These are phyloP conservation scores for Cochlearia excelsa DNA, from an alignment of 345 rosid species.

Conservation along the genomic window DNA sequence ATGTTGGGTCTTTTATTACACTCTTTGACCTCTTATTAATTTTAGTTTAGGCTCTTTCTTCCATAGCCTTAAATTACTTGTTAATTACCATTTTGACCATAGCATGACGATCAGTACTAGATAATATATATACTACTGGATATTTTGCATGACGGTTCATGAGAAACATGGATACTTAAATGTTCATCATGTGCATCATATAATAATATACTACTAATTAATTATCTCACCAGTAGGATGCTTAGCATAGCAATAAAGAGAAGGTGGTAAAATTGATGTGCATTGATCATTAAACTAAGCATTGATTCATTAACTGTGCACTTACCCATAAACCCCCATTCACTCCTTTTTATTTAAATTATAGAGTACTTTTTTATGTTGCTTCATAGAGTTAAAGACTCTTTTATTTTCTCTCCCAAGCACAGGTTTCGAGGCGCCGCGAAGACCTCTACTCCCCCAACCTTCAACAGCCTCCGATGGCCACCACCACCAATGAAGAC, in stretches of 20 bases:
- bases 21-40: slow-evolving; percentile 28
- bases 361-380: not conserved
- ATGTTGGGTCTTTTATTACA: slow-evolving; percentile 32
- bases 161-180: slow-evolving; percentile 27
- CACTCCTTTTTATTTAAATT: slow-evolving; percentile 9
- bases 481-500: too few relatives aligned
- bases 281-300: slow-evolving; percentile 37
- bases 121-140: slow-evolving; percentile 4
- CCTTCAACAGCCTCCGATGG: too few relatives aligned
- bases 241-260: slow-evolving; percentile 38
- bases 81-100: not conserved
- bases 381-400: too few relatives aligned
- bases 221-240: slow-evolving; percentile 34
- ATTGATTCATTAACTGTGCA: slow-evolving; percentile 36
- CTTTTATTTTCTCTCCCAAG: too few relatives aligned
- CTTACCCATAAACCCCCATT: slow-evolving; percentile 35
- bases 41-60: slow-evolving; percentile 22
- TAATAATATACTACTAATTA: slow-evolving; percentile 29
- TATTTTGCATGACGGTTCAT: slow-evolving; percentile 7
- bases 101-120: not conserved
- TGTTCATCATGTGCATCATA: slow-evolving; percentile 27
- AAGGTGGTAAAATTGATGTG: slow-evolving; percentile 39
- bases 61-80: not conserved
- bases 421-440: too few relatives aligned
- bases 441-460: too few relatives aligned